Base-by-base conservation (phyloP, 306 rosid genomes). In the Quercus alba region DNA sequence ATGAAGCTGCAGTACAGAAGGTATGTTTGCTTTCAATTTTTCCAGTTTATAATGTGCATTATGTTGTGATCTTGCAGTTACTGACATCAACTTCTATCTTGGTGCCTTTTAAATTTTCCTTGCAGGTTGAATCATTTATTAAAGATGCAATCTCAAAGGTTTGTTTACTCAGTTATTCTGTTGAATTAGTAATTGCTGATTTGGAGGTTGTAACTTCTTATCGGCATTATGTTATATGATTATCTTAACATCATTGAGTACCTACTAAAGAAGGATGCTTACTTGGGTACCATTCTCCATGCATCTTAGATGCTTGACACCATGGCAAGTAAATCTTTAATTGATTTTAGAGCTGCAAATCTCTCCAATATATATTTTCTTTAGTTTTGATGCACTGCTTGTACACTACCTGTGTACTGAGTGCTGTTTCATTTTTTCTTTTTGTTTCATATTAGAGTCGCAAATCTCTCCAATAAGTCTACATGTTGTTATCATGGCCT, bases 1-100 rank as follows among this genome's bases (percentile, higher is more conserved):
- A 95, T 82, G 99, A 95, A 86, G 98, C 99, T 80, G 99, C 99
- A 46, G 97, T 95, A 0, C 55, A 88, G 71, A 95, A 95, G 99
- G 99, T 94, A 78, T 74, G 82, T 82, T 80, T 75, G 61, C 78
- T 76, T 57, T 54, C 59, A n/a, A 62, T 77, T 76, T 75, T 78
- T 74, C 57, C 46, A 54, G 72, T 79, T 83, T 15, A 57, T 23
- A 67, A 67, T n/a, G 25, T 3, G 41, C 33, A 13, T 72, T 63
- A n/a, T 59, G 5, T 74, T 75, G 23, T 58, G 54, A 63, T 54
- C 61, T 67, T 28, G 72, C 61, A 75, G 58, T 74, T 73, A 55
- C 69, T 70, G 51, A 35, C 21, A 26, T 18, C 33, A 35, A 69
- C 73, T 52, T 84, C 21, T 49, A 18, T 21, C 71, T 66, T 78